phyloP scores from a whole-genome alignment of 148 eudicot species.

The Suaeda aralocaspica region DNA sequence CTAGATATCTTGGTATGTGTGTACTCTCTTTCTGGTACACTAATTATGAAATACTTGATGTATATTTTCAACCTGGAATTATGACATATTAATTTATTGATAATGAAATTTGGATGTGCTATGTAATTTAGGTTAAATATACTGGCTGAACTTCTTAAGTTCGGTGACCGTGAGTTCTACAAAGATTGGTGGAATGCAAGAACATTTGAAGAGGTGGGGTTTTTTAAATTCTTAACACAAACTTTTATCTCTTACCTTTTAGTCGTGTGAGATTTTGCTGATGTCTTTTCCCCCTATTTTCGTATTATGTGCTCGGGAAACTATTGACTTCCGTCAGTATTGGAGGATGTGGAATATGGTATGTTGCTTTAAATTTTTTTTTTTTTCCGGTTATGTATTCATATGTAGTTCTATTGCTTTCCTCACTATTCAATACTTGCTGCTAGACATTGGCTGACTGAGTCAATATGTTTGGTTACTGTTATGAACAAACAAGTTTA shows the following conservation, averaged over 20 bases:
- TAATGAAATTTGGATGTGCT: conserved; percentile 11
- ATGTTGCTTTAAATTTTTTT: conserved; percentile 21
- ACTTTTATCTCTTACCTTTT: conserved; percentile 3
- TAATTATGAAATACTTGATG: too few species aligned
- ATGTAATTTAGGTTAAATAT: conserved; percentile 67
- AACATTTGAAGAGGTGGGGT: conserved; percentile 86
- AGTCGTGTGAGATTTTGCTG: conserved; percentile 13
- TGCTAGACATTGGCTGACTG: background rate
- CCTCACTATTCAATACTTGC: background rate
- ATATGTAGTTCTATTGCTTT: background rate
- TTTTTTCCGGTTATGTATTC: background rate
- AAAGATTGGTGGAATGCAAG: conserved; percentile 99
- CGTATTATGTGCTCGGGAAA: conserved; percentile 19
- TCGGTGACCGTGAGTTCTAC: conserved; percentile 99
- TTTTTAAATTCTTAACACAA: conserved; percentile 1
- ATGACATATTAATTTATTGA: conserved; percentile 1
- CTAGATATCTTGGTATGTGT: too few species aligned
- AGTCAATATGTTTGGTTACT: background rate
- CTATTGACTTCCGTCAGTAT: conserved; percentile 56
- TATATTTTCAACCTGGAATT: background rate
- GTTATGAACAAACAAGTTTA: too few species aligned
- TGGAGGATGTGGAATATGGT: conserved; percentile 99
- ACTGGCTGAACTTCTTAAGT: conserved; percentile 85
- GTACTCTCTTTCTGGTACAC: too few species aligned
- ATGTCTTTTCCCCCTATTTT: conserved; percentile 11